Conservation (phyloP, 2,329 filamentous ascomycete species). For the Pseudocercospora macadamiae region DNA sequence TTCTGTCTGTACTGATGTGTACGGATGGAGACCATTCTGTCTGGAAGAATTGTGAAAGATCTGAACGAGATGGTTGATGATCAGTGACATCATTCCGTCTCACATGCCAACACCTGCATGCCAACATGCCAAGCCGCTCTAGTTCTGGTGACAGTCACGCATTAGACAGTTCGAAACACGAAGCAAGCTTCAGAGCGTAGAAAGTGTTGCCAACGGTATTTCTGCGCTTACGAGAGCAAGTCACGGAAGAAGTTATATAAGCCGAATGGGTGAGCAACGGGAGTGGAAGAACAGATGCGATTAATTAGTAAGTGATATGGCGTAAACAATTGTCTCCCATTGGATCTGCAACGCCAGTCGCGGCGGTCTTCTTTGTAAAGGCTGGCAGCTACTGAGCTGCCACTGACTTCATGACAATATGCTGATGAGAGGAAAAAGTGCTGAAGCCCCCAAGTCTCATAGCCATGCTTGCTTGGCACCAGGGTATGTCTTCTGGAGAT, state of each 20-base stretch:
- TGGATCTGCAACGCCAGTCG: background rate
- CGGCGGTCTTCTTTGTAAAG: background rate
- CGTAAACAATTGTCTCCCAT: background rate
- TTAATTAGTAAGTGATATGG: background rate
- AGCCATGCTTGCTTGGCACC: constrained; percentile 3
- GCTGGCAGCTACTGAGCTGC: too few relatives aligned
- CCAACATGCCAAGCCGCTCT: too few relatives aligned
- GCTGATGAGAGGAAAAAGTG: background rate
- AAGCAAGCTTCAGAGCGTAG: too few relatives aligned
- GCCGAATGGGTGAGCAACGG: too few relatives aligned
- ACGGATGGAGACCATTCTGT: background rate
- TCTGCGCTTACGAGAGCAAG: too few relatives aligned
- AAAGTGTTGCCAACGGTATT: too few relatives aligned
- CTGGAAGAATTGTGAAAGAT: background rate
- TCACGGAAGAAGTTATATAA: too few relatives aligned
- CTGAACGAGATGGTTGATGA: too few relatives aligned
- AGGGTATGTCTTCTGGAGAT: constrained; percentile 3
- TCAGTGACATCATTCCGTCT: background rate
- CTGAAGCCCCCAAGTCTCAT: background rate
- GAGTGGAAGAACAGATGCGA: background rate
- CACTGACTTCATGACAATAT: too few relatives aligned
- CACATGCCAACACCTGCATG: background rate
- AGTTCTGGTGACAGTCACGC: too few relatives aligned
- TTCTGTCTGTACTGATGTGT: background rate
- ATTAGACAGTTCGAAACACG: too few relatives aligned